Evolutionary conservation across 768 basidiomycete species (phyloP), one percentile per base, ranked within the genome.

Genomic region (Russula virescens): DNA sequence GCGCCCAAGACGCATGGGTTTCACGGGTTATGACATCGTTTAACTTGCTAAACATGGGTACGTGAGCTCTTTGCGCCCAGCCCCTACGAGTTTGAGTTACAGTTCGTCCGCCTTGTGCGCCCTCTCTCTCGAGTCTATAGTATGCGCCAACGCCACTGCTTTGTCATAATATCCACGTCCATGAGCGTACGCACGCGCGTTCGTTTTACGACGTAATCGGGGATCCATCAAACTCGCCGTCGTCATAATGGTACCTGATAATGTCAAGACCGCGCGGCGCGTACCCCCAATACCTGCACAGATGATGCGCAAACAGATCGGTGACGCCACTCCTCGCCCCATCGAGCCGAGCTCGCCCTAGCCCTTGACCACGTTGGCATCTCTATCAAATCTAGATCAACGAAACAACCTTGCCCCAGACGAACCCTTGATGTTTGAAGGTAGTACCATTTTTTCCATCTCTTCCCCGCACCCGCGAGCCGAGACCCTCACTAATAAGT

Each of bases 241-340:
- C 61, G 50, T 58, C 61, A 62, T 56, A 34, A 14, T 26, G 16
- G 42, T 59, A 18, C 50, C 58, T 50, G 31, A 43, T 54, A 47
- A 45, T 45, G 59, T 38, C 43, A 52, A 35, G n/a, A 43, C 43
- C 23, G n/a, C n/a, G n/a, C n/a, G 16, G 26, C 48, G 8, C 18
- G 21, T 31, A 31, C 31, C 31, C 31, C n/a, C 19, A 23, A 42
- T 23, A 18, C 40, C 23, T 13, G 47, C 43, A 47, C 46, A 49
- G 52, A 60, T 53, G 52, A 60, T 53, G 19, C 23, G 23, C 40
- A 26, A 3, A 26, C 34, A 38, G 59, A 55, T 47, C n/a, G 35
- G n/a, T 40, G 56, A 52, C 56, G 51, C 62, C 56, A 50, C 51
- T 25, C 18, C 62, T 40, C 50, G 56, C 56, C 56, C 25, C 51